Percentiles rank a stretch among this genome's conserved stretches.
Evolutionary conservation across 164 flowering plant genomes (phyloP).

Genomic region (Berberis vulgaris): DNA sequence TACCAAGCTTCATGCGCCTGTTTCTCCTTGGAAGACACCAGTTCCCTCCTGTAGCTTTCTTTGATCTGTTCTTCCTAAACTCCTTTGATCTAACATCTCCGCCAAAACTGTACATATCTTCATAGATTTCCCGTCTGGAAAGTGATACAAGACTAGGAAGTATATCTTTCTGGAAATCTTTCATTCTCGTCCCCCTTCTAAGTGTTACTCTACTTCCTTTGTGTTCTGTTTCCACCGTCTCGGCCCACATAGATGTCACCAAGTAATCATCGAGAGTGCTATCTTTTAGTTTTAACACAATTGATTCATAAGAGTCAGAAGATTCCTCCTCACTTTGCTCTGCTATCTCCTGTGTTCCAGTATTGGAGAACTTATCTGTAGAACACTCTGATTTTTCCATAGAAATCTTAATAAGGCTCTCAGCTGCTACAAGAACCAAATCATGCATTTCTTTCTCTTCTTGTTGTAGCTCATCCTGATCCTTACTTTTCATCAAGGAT

Average conservation of each 20-base stretch:
- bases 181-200: conserved; percentile 58
- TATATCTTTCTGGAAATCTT: conserved; percentile 55
- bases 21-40: conserved; percentile 32
- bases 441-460: conserved; percentile 22
- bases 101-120: conserved; percentile 45
- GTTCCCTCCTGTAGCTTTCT: conserved; percentile 13
- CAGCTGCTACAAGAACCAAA: conserved; percentile 33
- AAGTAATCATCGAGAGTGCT: conserved; percentile 29
- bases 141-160: conserved; percentile 50
- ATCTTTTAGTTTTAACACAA: conserved; percentile 26
- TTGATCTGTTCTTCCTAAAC: conserved; percentile 28
- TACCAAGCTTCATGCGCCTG: conserved; percentile 28
- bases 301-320: conserved; percentile 43
- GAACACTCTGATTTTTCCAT: conserved; percentile 11
- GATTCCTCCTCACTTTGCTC: conserved; percentile 22
- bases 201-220: conserved; percentile 22
- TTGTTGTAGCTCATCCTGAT: conserved; percentile 8
- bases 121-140: conserved; percentile 50
- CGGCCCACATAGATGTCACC: conserved; percentile 27
- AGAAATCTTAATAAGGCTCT: conserved; percentile 30
- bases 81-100: conserved; percentile 39
- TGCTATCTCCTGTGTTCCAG: conserved; percentile 9
- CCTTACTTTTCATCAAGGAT: conserved; percentile 3
- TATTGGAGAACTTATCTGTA: conserved; percentile 10
- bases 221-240: conserved; percentile 17